Base-by-base conservation (phyloP, 805 yeast species). In the Teunomyces cretensis region DNA sequence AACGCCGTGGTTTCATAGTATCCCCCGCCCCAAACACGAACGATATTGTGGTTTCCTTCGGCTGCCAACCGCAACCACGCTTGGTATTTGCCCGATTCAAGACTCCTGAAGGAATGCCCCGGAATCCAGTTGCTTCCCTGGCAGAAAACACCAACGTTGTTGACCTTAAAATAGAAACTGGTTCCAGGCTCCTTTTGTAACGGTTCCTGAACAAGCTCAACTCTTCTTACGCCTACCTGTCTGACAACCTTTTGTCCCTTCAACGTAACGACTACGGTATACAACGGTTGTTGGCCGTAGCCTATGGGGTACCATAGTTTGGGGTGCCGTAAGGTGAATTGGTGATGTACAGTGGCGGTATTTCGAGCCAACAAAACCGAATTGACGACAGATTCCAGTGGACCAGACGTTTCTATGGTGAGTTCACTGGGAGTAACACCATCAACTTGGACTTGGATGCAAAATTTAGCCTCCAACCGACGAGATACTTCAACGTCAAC, bases 11-110 rank as follows among this genome's bases (percentile, higher is more conserved):
- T 55, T 47, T 76, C 80, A 48, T 70, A 76, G 47, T 56, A 59
- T 2, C 80, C 80, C 24, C 80, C 80, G 6, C 75, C 80, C 80
- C 80, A 76, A 2, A 74, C 67, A 32, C 80, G 57, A 30, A 75
- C 50, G 75, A 74, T 71, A 42, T 67, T 70, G 45, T 72, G 77
- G 47, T 74, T 59, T 1, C 78, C 77, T 27, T 62, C 58, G 1
- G 56, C 59, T 22, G 66, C 62, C 22, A 70, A 50, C 26, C 57
- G 48, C 13, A 76, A 48, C 72, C 73, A 70, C 4, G 56, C 52
- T 4, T 51, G 44, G 53, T 75, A 75, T 44, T 72, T 75, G n/a
- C 57, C 40, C 2, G 56, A 48, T 6, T 65, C 58, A 8, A 74
- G 48, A 2, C 74, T 64, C 13, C 59, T 59, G 42, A 72, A 63